Base-by-base conservation (phyloP, 805 yeast genomes). In the Wickerhamiella domercqiae region DNA sequence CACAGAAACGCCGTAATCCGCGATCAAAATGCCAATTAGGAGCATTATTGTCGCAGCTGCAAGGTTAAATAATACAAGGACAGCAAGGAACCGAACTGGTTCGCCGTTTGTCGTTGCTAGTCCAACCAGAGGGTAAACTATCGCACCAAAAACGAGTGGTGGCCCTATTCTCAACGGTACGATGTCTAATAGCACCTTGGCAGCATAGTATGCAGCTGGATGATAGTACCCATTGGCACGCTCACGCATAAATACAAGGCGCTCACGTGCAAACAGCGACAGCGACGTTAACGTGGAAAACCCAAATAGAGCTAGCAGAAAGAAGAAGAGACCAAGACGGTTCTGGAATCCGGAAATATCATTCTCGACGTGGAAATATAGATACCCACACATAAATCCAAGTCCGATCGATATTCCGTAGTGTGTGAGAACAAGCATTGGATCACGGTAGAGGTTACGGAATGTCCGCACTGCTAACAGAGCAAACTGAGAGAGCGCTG, bases 321-420 rank as follows among this genome's bases (percentile, higher is more conserved):
- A 90, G 64, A 90, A 87, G 59, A 90, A 90, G 42, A 90, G 63
- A 0, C 98, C 98, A 46, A 90, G 66, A 49, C 98, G 68, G 58
- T 90, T 90, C 57, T 90, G 98, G 64, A 90, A 90, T 0, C 98
- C 98, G 50, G 94, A 75, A 39, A 90, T 87, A 55, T 87, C 95
- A 53, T 83, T 79, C 30, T 75, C 64, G 19, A 87, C 75, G 51
- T 83, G 67, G 59, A 76, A 87, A 56, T 90, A 90, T 29, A 90
- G 63, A 35, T 71, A 71, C 0, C 97, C 95, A 57, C 94, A 76
- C 58, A 87, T 79, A 3, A 75, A 52, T 1, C 94, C 95, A 56
- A 87, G 71, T 13, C 75, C 55, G 6, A 81, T 57, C 0, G 95
- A 77, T 42, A 87, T 63, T 2, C 78, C 62, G 52, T 87, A 87